These are phyloP conservation scores for Amphirosellinia nigrospora DNA, from an alignment of 495 filamentous ascomycete species.

Conservation along the genomic window DNA sequence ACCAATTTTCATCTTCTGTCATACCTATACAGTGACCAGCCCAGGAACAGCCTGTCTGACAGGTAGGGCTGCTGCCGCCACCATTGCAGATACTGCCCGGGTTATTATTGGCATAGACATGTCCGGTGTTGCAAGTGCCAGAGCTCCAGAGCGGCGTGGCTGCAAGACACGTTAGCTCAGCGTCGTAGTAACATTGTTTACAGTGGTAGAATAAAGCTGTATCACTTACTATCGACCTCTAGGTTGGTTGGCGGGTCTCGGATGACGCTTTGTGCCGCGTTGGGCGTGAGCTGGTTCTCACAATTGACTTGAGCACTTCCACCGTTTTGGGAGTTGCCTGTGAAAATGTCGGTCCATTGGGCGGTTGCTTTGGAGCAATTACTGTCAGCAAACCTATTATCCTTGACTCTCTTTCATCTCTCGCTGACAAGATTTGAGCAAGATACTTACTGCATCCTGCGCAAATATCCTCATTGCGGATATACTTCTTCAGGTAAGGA, in stretches of 20 bases:
- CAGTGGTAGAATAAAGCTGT: neutral
- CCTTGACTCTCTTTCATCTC: neutral
- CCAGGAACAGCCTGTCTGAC: slow-evolving; percentile 31
- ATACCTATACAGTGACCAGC: slow-evolving; percentile 29
- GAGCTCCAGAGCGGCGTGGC: slow-evolving; percentile 31
- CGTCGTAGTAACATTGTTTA: neutral
- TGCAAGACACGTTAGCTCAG: slow-evolving; percentile 13
- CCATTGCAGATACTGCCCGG: slow-evolving; percentile 20
- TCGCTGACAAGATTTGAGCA: neutral
- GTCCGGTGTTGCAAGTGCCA: slow-evolving; percentile 30
- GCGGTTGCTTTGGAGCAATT: slow-evolving; percentile 15
- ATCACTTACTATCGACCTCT: slow-evolving; percentile 31
- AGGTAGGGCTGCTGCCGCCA: neutral
- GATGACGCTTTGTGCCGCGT: slow-evolving; percentile 27
- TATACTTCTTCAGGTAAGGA: slow-evolving; percentile 52
- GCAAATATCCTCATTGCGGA: slow-evolving; percentile 36
- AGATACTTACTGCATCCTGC: slow-evolving; percentile 30
- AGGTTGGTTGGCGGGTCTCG: slow-evolving; percentile 27
- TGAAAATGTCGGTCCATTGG: slow-evolving; percentile 28
- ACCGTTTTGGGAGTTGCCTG: slow-evolving; percentile 39
- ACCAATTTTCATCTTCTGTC: neutral
- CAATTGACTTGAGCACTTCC: slow-evolving; percentile 45
- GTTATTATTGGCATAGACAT: slow-evolving; percentile 26
- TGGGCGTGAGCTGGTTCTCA: slow-evolving; percentile 44
- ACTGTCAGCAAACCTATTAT: slow-evolving; percentile 5